These are phyloP conservation scores for Phialophora expanda DNA, from an alignment of 2,329 filamentous ascomycete species.

Conservation along the genomic window DNA sequence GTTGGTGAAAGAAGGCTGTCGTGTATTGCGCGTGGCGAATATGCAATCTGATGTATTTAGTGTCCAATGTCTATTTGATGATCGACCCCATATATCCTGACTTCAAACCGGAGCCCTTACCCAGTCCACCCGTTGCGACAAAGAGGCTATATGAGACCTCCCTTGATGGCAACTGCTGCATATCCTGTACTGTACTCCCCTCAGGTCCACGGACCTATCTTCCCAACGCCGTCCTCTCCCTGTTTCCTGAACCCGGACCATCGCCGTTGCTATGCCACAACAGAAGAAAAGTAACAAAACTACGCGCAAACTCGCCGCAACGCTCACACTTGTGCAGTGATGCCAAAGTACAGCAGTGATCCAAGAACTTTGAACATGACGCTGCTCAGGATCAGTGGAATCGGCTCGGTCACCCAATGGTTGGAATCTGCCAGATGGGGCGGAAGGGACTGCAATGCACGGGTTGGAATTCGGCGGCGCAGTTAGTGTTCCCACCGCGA, in stretches of 20 bases:
- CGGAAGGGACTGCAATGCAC: neutral
- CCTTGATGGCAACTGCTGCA: neutral
- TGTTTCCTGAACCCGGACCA: neutral
- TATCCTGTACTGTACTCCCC: neutral
- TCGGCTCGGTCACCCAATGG: neutral
- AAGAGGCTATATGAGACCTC: neutral
- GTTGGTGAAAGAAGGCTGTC: neutral
- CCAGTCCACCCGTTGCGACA: neutral
- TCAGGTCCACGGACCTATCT: neutral
- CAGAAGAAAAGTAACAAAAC: neutral
- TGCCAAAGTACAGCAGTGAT: neutral
- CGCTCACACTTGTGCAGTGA: neutral
- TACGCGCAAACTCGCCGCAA: neutral
- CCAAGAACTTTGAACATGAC: neutral
- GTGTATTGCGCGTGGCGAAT: neutral
- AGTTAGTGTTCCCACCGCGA: neutral
- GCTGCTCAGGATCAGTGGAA: neutral
- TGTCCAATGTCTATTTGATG: neutral
- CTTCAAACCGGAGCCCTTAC: neutral
- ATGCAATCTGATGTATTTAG: neutral
- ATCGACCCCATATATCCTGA: neutral
- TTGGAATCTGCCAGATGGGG: neutral
- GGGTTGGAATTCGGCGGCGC: neutral
- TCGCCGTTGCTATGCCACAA: constrained; percentile 11
- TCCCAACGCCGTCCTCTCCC: neutral